Evolutionary conservation across 257 asterid species (phyloP).

Genomic region (Agastache rugosa): DNA sequence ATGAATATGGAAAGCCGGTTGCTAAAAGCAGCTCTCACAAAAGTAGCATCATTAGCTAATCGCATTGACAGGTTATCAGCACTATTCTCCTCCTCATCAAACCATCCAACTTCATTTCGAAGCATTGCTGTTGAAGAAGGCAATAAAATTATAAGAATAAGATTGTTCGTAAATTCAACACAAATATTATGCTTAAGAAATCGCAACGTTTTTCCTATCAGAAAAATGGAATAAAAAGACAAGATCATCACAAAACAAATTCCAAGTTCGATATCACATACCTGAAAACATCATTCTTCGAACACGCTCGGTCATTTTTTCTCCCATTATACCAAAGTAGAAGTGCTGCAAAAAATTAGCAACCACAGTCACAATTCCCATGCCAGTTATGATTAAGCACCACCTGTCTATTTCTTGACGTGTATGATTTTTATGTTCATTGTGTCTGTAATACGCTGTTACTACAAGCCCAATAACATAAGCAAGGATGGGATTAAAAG

Average conservation of each 20-base stretch:
- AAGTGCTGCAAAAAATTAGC: slow-evolving; percentile 99
- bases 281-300: slow-evolving; percentile 99
- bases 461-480: slow-evolving; percentile 89
- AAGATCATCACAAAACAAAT: neutral
- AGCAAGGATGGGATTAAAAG: slow-evolving; percentile 94
- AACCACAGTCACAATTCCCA: slow-evolving; percentile 93
- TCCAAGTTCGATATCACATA: slow-evolving; percentile 36
- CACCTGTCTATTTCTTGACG: slow-evolving; percentile 79
- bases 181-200: slow-evolving; percentile 4
- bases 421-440: slow-evolving; percentile 52
- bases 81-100: slow-evolving; percentile 96
- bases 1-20: slow-evolving; percentile 94
- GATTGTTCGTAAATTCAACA: slow-evolving; percentile 22
- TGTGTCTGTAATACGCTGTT: slow-evolving; percentile 76
- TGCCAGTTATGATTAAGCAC: slow-evolving; percentile 93
- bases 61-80: slow-evolving; percentile 99
- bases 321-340: slow-evolving; percentile 99
- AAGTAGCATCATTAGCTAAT: slow-evolving; percentile 98
- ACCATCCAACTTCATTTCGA: slow-evolving; percentile 99
- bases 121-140: slow-evolving; percentile 81
- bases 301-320: slow-evolving; percentile 99
- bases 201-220: slow-evolving; percentile 23
- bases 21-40: slow-evolving; percentile 99
- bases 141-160: slow-evolving; percentile 25
- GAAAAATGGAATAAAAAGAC: slow-evolving; percentile 19